phyloP scores from a whole-genome alignment of 345 rosid species.

The Murraya koenigii region DNA sequence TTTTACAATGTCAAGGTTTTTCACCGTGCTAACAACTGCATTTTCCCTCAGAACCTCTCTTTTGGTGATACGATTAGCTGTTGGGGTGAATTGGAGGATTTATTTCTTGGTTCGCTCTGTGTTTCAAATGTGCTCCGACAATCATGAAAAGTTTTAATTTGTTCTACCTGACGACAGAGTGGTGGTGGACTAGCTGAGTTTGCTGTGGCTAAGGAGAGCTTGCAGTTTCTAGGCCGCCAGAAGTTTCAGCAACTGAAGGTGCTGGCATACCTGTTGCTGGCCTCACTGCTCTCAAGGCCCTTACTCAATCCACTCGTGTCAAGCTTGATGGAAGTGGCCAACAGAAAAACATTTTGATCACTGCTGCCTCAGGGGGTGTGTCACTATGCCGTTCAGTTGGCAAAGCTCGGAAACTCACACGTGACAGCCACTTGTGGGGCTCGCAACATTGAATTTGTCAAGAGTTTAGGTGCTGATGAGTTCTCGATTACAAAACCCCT shows the following conservation, averaged over 20 bases:
- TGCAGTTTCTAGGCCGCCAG: constrained; percentile 53
- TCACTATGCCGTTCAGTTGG: constrained; percentile 72
- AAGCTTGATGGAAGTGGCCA: constrained; percentile 61
- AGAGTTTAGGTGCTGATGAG: constrained; percentile 77
- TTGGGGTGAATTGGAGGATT: not conserved
- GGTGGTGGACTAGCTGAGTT: constrained; percentile 72
- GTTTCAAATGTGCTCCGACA: not conserved
- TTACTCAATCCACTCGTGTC: constrained; percentile 53
- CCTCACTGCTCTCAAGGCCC: constrained; percentile 61
- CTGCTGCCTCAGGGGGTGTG: constrained; percentile 90
- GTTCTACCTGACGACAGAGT: constrained; percentile 25
- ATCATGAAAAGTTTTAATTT: not conserved
- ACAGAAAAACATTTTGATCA: constrained; percentile 53
- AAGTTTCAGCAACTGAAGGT: constrained; percentile 64
- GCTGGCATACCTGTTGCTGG: constrained; percentile 67
- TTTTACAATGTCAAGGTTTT: not conserved
- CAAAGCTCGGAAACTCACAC: constrained; percentile 66
- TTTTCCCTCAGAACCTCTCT: not conserved
- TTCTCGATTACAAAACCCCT: constrained; percentile 71
- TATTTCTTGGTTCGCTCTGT: not conserved
- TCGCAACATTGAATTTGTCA: constrained; percentile 62
- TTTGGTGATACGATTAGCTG: not conserved
- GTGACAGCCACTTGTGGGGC: constrained; percentile 89
- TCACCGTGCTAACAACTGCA: not conserved
- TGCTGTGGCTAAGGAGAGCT: constrained; percentile 53